These are phyloP conservation scores for Cryptosporidium meleagridis DNA, from an alignment of 169 alveolate genomes.

Conservation along the genomic window DNA sequence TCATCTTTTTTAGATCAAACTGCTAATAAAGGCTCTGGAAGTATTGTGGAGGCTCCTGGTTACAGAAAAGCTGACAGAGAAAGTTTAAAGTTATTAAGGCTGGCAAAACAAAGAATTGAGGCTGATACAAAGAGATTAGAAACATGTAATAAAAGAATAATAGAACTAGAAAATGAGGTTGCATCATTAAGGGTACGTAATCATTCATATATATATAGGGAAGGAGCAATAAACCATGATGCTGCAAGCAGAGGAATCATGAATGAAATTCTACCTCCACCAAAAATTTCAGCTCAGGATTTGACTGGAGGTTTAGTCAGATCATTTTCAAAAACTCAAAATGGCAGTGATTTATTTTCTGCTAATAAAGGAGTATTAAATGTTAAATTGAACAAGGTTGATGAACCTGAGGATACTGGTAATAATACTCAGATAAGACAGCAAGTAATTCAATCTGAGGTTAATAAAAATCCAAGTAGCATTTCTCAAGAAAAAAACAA, in stretches of 20 bases:
- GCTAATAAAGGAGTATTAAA: neutral
- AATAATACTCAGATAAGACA: neutral
- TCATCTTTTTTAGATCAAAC: constrained; percentile 36
- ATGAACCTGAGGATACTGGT: neutral
- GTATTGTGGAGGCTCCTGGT: constrained; percentile 52
- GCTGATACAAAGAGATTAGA: constrained; percentile 80
- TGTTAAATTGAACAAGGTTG: neutral
- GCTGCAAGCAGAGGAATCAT: constrained; percentile 43
- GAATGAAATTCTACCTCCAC: constrained; percentile 42
- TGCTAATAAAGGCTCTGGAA: constrained; percentile 73
- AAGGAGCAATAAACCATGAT: constrained; percentile 51
- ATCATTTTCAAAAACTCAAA: constrained; percentile 20
- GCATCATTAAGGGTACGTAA: constrained; percentile 76
- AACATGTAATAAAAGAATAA: constrained; percentile 61
- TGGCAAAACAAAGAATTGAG: constrained; percentile 80
- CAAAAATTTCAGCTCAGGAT: constrained; percentile 6
- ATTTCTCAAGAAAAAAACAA: neutral
- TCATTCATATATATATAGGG: constrained; percentile 63
- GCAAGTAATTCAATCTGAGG: neutral
- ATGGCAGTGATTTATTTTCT: neutral
- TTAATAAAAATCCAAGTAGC: neutral
- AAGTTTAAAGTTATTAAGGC: constrained; percentile 77
- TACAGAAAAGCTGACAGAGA: constrained; percentile 78
- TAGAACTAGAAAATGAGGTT: constrained; percentile 68
- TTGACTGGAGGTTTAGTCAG: constrained; percentile 11